Evolutionary conservation across 768 basidiomycete genomes (phyloP).

Genomic region (Paxillus involutus): DNA sequence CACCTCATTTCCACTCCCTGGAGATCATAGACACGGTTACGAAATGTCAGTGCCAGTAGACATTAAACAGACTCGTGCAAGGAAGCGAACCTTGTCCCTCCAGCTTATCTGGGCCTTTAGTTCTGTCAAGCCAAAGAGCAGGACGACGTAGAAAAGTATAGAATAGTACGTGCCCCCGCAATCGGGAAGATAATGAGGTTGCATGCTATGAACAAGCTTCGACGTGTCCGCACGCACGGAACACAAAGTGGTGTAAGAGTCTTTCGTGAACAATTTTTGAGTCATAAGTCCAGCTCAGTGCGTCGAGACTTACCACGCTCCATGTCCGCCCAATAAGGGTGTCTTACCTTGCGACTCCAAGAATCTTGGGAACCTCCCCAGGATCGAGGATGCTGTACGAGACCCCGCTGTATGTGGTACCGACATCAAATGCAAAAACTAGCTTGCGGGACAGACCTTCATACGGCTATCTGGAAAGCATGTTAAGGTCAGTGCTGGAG

Average conservation of each 20-base stretch:
- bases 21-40: neutral
- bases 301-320: constrained; percentile 20
- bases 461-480: no score
- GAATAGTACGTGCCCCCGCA: constrained; percentile 10
- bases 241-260: constrained; percentile 25
- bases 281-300: neutral
- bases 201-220: constrained; percentile 12
- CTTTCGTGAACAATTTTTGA: constrained; percentile 8
- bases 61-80: neutral
- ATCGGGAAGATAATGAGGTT: constrained; percentile 1
- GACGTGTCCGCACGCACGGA: constrained; percentile 26
- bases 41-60: neutral
- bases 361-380: no score
- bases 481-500: no score
- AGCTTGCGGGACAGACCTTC: no score
- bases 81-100: constrained; percentile 41
- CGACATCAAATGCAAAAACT: no score
- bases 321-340: constrained; percentile 27
- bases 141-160: constrained; percentile 32
- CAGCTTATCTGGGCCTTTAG: constrained; percentile 52
- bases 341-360: no score
- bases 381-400: no score
- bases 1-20: constrained; percentile 39
- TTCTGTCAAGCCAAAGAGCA: constrained; percentile 53
- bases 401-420: no score